phyloP scores from a whole-genome alignment of 257 asterid genomes.

The Solanum medicagineum region DNA sequence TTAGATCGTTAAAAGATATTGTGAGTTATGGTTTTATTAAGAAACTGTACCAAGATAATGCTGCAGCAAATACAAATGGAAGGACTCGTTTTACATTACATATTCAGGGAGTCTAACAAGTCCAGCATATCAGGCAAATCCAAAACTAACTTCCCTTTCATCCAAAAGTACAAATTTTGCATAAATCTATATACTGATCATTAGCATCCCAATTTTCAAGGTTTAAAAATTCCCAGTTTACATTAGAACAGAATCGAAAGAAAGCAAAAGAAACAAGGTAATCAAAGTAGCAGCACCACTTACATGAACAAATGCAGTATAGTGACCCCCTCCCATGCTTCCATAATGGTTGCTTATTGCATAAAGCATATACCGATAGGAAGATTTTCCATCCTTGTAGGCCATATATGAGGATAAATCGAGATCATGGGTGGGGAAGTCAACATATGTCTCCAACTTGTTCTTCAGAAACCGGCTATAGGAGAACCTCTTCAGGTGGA shows the following conservation, averaged over 20 bases:
- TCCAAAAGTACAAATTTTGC: not conserved
- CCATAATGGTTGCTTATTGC: conserved; percentile 91
- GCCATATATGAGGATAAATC: conserved; percentile 58
- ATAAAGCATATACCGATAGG: conserved; percentile 62
- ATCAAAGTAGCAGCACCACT: conserved; percentile 15
- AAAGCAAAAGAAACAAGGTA: not conserved
- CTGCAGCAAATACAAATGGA: not conserved
- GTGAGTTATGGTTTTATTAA: not conserved
- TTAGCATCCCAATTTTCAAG: not conserved
- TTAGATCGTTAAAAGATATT: not conserved
- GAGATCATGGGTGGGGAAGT: conserved; percentile 72
- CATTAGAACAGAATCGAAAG: not conserved
- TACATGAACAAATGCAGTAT: conserved; percentile 81
- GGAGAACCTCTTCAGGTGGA: conserved; percentile 89
- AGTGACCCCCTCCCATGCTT: conserved; percentile 92
- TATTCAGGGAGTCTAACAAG: not conserved
- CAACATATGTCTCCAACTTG: conserved; percentile 76
- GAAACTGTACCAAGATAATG: not conserved
- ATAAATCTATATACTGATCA: not conserved
- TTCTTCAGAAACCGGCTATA: conserved; percentile 61
- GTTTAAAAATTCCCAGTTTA: not conserved
- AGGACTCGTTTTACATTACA: not conserved
- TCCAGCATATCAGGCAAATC: not conserved
- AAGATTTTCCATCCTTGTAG: conserved; percentile 35
- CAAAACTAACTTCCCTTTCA: not conserved